These are phyloP conservation scores for Sugiyamaella japonica DNA, from an alignment of 1,139 yeast genomes.

Conservation along the genomic window DNA sequence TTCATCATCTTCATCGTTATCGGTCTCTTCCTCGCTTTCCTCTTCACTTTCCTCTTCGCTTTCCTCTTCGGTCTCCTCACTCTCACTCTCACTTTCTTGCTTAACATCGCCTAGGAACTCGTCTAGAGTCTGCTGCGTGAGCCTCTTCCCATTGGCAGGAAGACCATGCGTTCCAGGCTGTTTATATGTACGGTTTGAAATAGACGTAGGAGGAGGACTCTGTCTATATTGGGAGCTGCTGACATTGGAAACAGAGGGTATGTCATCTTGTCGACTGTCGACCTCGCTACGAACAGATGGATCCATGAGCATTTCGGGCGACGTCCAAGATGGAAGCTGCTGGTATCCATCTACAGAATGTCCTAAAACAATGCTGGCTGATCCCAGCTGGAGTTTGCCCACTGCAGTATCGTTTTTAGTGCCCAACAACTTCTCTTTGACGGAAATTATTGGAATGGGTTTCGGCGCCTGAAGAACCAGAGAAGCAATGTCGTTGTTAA, in stretches of 20 bases:
- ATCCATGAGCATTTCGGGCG: conserved; percentile 32
- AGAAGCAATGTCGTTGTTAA: conserved; percentile 56
- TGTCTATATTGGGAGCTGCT: conserved; percentile 13
- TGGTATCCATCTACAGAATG: conserved; percentile 37
- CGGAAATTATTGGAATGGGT: conserved; percentile 46
- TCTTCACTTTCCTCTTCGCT: conserved; percentile 29
- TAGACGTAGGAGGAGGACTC: conserved; percentile 18
- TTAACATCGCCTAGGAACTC: conserved; percentile 71
- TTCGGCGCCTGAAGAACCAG: conserved; percentile 83
- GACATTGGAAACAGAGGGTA: conserved; percentile 11
- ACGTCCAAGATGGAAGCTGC: conserved; percentile 39
- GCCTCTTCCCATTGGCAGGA: conserved; percentile 36
- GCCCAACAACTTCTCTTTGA: conserved; percentile 23
- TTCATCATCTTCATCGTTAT: conserved; percentile 35
- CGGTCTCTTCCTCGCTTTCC: conserved; percentile 32
- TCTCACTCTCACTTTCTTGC: conserved; percentile 33
- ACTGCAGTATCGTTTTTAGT: conserved; percentile 18
- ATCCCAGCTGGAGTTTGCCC: conserved; percentile 35
- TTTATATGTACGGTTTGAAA: conserved; percentile 19
- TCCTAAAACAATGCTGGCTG: conserved; percentile 39
- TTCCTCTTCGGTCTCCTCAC: conserved; percentile 21
- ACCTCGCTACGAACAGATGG: conserved; percentile 36
- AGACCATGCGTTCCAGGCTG: conserved; percentile 24
- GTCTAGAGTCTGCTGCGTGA: conserved; percentile 74
- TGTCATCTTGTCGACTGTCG: conserved; percentile 17